Evolutionary conservation across 192 early-diverging fungal genomes (phyloP), one percentile per base, ranked within the genome.

Genomic region (Chytriomyces hyalinus): DNA sequence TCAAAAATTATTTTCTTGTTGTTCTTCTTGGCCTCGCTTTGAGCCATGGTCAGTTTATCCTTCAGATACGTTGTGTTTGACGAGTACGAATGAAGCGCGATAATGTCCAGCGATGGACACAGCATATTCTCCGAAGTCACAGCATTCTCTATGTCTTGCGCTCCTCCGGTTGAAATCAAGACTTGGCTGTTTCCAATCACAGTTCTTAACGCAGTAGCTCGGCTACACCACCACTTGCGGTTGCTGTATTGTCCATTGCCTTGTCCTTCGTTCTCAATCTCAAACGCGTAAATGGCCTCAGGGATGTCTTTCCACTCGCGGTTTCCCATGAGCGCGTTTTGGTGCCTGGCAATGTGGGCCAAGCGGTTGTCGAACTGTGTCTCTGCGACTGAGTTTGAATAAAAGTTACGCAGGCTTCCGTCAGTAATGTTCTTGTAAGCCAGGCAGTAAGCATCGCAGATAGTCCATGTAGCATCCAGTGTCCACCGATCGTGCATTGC

Each of bases 211-310:
- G n/a, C 45, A 15, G 68, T 78, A 11, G 78, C 78, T 6, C 78
- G 74, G 7, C 45, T 49, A 53, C 78, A 79, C 68, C 67, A 67
- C 78, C 78, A 79, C 4, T 76, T 63, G 0, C 20, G 15, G 51
- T 79, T 72, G 28, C 74, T 64, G 20, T 78, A 64, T 20, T 49
- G 72, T 3, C 73, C 64, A 15, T 26, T 62, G 7, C 68, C 78
- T 48, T 79, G 78, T 22, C 15, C 78, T 43, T 79, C 78, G 36
- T 79, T 79, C 44, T 79, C 26, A 64, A 79, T 75, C 48, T 72
- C 78, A 51, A 79, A 75, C 20, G 68, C 62, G 28, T 64, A 36
- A 15, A 79, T 75, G 3, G 63, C 78, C 10, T 65, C 63, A 17
- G 53, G 61, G 17, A 79, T 36, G 5, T 79, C 26, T 44, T 65